Base-by-base conservation (phyloP, 1,139 yeast species). In the Yamadazyma atmosphaerica region DNA sequence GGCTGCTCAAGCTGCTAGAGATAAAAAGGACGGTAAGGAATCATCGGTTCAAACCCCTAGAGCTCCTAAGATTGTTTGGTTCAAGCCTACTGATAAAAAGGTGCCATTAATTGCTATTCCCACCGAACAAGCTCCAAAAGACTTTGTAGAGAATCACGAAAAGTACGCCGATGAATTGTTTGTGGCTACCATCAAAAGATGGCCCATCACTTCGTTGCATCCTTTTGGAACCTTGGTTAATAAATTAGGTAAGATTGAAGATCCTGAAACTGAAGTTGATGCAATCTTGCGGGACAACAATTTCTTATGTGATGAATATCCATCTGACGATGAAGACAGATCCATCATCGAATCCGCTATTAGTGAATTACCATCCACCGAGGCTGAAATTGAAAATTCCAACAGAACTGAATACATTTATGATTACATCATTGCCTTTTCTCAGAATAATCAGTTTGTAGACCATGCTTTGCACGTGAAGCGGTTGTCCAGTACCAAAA, bases 141-240 rank as follows among this genome's bases (percentile, higher is more conserved):
- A 92, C 60, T 90, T 92, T 65, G 94, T 92, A 32, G 96, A 89
- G 48, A 88, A 89, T 53, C 95, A 89, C 49, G 95, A 86, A 42
- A 75, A 72, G 38, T 92, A 92, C 53, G 74, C 87, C 0, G 81
- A 87, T 57, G 86, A 84, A 52, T 68, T 89, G 38, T 92, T 92
- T 57, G 94, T 92, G 45, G 98, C 98, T 0, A 86, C 96, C 3
- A 92, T 92, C 54, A 92, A 92, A 61, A 83, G 98, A 63, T 92
- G 98, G 98, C 98, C 98, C 59, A 92, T 92, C 63, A 92, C 98
- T 14, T 90, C 98, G 0, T 76, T 92, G 60, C 98, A 92, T 68
- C 98, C 98, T 3, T 92, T 92, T 56, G 98, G 98, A 53, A 90
- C 96, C 22, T 71, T 92, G 45, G 85, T 90, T 24, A 87, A 90